phyloP scores from a whole-genome alignment of 108 stramenopile species.

The Nitzschia sp. region DNA sequence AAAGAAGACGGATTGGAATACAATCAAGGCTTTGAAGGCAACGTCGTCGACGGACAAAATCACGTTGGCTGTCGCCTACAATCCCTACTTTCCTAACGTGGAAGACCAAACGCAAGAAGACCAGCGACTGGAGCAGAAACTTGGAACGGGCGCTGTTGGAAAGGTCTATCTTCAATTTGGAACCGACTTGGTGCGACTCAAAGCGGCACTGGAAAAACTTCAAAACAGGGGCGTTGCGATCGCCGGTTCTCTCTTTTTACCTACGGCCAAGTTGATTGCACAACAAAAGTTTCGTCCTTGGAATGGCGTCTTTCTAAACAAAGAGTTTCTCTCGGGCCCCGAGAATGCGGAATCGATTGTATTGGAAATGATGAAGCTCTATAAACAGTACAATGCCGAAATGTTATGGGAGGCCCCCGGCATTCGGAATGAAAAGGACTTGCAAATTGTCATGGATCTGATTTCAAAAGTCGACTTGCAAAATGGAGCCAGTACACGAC shows the following conservation, averaged over 20 bases:
- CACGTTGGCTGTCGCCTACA: conserved; percentile 40
- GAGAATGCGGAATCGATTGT: conserved; percentile 33
- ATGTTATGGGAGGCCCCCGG: conserved; percentile 57
- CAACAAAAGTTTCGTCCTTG: conserved; percentile 65
- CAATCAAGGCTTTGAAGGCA: conserved; percentile 8
- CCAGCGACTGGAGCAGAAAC: conserved; percentile 30
- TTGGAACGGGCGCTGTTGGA: conserved; percentile 20
- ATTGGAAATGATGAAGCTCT: conserved; percentile 40
- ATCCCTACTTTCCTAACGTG: conserved; percentile 39
- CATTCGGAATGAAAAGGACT: conserved; percentile 51
- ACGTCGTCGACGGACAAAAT: background rate
- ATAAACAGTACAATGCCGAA: conserved; percentile 28
- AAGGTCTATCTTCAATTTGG: conserved; percentile 57
- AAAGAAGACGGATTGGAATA: conserved; percentile 21
- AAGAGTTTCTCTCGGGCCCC: conserved; percentile 33
- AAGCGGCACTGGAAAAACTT: conserved; percentile 21
- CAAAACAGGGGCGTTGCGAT: conserved; percentile 4
- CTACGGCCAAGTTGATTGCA: conserved; percentile 46
- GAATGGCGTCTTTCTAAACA: conserved; percentile 51
- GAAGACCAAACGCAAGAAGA: conserved; percentile 32
- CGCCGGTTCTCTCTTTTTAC: conserved; percentile 44
- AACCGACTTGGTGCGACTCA: conserved; percentile 25
- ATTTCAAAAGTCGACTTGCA: conserved; percentile 6
- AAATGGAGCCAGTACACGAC: background rate
- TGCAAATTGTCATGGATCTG: conserved; percentile 19